Conservation (phyloP, 2,329 filamentous ascomycete genomes). For the Mycosphaerella sp. region DNA sequence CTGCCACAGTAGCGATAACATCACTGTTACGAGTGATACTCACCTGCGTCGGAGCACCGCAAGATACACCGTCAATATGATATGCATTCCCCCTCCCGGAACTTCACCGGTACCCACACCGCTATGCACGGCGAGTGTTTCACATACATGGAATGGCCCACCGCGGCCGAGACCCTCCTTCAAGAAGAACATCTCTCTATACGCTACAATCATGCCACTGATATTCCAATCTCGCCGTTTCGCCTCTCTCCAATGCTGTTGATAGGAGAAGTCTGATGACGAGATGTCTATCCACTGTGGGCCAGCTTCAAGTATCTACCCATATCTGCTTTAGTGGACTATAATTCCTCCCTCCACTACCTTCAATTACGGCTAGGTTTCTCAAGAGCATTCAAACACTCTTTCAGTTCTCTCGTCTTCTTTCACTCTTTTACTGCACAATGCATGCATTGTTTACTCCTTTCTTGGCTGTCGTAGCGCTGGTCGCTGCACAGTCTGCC, state of each 20-base stretch:
- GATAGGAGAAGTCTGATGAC: neutral
- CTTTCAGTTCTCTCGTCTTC: neutral
- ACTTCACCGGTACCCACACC: too few relatives aligned
- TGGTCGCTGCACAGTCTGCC: conserved; percentile 31
- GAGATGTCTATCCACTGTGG: neutral
- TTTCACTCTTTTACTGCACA: neutral
- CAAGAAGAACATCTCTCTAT: neutral
- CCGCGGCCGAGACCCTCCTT: neutral
- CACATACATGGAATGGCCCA: neutral
- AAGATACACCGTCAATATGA: too few relatives aligned
- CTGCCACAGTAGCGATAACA: too few relatives aligned
- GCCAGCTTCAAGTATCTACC: too few relatives aligned
- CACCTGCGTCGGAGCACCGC: neutral
- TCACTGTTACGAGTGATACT: too few relatives aligned
- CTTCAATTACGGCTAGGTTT: neutral
- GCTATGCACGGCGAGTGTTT: neutral
- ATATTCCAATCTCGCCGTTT: neutral
- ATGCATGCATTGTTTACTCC: conserved; percentile 17
- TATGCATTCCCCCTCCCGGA: too few relatives aligned
- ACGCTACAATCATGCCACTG: conserved; percentile 1
- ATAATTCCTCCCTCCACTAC: neutral
- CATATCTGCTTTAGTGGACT: neutral
- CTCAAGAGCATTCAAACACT: neutral
- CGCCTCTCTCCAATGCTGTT: neutral
- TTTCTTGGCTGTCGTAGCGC: conserved; percentile 26